Evolutionary conservation across 1,139 yeast genomes (phyloP), one percentile per base, ranked within the genome.

Genomic region (Yamadazyma diospyri): DNA sequence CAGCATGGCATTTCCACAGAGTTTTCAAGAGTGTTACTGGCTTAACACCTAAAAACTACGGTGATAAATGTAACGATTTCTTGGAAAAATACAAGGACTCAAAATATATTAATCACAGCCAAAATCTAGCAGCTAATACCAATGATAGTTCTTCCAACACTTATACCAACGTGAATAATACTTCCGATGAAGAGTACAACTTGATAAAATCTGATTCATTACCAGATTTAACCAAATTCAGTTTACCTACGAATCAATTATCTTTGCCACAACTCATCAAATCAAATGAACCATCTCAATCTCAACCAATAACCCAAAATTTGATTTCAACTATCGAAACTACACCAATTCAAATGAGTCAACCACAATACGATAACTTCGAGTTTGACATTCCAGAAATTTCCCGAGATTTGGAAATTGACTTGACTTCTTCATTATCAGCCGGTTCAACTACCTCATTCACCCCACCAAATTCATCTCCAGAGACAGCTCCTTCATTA

Each of bases 1-100:
- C 86, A 16, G 94, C 95, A n/a, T 86, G 95, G 95, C 95, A 86
- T 59, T 86, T 86, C 57, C 95, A 86, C 62, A 67, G 95, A 35
- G 95, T 86, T 22, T 86, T 86, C 64, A 81, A 87, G 56, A 76
- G 82, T 25, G 87, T 86, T 37, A 83, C 94, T 11, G 89, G 92
- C 1, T 69, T 85, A 41, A 86, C 95, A 0, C 95, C 95, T 23
- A 84, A 86, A 61, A 82, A 86, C 5, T 86, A 86, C 48, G 95
- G 95, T 33, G 95, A 86, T 51, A 81, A 81, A 44, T 84, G 95
- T 55, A 82, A 86, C 76, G 85, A 80, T 46, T 81, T 65, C 41
- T 69, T 82, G 46, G 77, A 71, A 51, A 50, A 49, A 24, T 49
- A 36, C 32, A 57, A 56, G 38, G 57, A 51, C 30, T 47, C 51